A percentile compares a stretch with the other conserved stretches of the same genome.
Conservation (phyloP, 305 asterid species). For the Fraxinus sp. region DNA sequence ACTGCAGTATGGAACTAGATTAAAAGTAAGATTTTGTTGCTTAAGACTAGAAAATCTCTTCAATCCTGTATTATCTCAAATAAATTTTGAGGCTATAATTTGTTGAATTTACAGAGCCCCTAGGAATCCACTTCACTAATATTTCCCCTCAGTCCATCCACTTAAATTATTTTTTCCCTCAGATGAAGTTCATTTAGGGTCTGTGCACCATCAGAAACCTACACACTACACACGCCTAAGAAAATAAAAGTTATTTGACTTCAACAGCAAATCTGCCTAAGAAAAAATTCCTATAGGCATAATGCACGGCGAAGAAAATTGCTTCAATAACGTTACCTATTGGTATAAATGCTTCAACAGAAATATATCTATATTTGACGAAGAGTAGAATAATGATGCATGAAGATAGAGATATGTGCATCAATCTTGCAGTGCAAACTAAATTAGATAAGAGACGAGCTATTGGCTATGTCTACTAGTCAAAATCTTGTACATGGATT, state of each 20-base stretch:
- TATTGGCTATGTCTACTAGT: not conserved
- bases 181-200: not conserved
- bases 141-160: not conserved
- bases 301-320: not conserved
- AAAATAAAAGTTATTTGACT: not conserved
- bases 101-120: not conserved
- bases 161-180: not conserved
- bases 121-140: not conserved
- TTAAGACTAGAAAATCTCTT: not conserved
- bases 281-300: not conserved
- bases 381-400: not conserved
- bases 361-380: not conserved
- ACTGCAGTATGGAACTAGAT: not conserved
- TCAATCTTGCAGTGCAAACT: not conserved
- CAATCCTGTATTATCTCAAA: not conserved
- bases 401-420: not conserved
- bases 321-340: not conserved
- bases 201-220: not conserved
- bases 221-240: not conserved
- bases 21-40: not conserved
- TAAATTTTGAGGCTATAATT: not conserved
- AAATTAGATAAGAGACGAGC: not conserved
- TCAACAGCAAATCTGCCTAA: not conserved
- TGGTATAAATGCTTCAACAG: not conserved
- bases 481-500: not conserved